These are phyloP conservation scores for Aspergillus campestris DNA, from an alignment of 495 filamentous ascomycete genomes.

Conservation along the genomic window DNA sequence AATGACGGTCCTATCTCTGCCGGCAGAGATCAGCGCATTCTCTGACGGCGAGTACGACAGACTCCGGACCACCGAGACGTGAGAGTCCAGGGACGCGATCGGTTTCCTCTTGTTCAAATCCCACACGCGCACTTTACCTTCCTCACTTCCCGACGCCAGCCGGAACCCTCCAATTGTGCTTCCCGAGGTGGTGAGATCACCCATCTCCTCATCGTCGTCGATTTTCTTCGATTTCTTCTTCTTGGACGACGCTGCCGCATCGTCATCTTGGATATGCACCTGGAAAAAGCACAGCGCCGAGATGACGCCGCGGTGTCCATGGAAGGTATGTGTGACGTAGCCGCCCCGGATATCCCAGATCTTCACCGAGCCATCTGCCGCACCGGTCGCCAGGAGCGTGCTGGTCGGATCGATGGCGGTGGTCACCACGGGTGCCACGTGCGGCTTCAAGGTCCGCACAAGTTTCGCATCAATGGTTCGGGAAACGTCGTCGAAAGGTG, in stretches of 20 bases:
- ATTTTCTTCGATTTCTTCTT: conserved; percentile 38
- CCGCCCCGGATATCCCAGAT: conserved; percentile 93
- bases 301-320: conserved; percentile 82
- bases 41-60: conserved; percentile 70
- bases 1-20: conserved; percentile 88
- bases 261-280: conserved; percentile 35
- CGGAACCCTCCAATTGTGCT: conserved; percentile 51
- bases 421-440: conserved; percentile 78
- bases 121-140: conserved; percentile 86
- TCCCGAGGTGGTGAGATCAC: conserved; percentile 30
- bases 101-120: conserved; percentile 77
- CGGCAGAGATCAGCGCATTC: conserved; percentile 74
- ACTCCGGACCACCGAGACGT: conserved; percentile 83
- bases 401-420: conserved; percentile 75
- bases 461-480: conserved; percentile 56
- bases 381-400: conserved; percentile 85
- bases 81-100: conserved; percentile 72
- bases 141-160: conserved; percentile 84
- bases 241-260: conserved; percentile 18
- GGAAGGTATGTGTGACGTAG: conserved; percentile 89
- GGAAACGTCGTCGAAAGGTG: conserved; percentile 41
- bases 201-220: conserved; percentile 34
- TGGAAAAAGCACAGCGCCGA: conserved; percentile 91
- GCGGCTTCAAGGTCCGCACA: conserved; percentile 78
- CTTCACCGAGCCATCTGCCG: conserved; percentile 85